Base-by-base conservation (phyloP, 23 red algal species). In the Gracilaria gracilis region DNA sequence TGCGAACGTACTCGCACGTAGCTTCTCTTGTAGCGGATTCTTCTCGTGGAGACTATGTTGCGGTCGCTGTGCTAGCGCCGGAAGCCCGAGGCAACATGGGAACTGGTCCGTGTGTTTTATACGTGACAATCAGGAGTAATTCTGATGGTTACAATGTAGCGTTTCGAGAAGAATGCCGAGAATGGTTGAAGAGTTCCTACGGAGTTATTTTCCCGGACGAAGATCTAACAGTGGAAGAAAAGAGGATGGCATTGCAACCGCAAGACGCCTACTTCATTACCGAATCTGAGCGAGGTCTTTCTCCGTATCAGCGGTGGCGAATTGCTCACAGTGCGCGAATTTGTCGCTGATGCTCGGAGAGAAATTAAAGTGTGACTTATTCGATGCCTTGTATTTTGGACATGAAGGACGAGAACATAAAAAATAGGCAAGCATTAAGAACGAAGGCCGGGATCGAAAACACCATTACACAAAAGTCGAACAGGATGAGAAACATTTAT, bases 231-330 rank as follows among this genome's bases (percentile, higher is more conserved):
- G 70, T 31, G 65, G 92, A 82, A 70, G 70, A 72, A 80, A 75
- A 75, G 47, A 61, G 24, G 34, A 39, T 82, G 19, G 92, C 75
- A 9, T 23, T 94, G 23, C 79, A 74, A 67, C 92, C 92, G 15
- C 82, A 94, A 64, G 82, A 94, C 47, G 83, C 92, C 7, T 94
- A 82, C 77, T 94, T 94, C 82, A 82, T 87, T 46, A 88, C 83
- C n/a, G 83, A 87, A 50, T 90, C 87, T 29, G 54, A 58, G 9
- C 24, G 53, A 6, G 42, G 75, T 33, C 39, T 87, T 83, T 82
- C 83, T 50, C 82, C 81, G 9, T 87, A 82, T 67, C 83, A 94
- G 77, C 72, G 92, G 13, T 94, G 92, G 92, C 62, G 92, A 59
- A 57, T 59, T 36, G 92, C 92, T 57, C 84, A 94, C 48, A 57